Evolutionary conservation across 2,329 filamentous ascomycete genomes (phyloP).

Genomic region (Cercospora berteroae): DNA sequence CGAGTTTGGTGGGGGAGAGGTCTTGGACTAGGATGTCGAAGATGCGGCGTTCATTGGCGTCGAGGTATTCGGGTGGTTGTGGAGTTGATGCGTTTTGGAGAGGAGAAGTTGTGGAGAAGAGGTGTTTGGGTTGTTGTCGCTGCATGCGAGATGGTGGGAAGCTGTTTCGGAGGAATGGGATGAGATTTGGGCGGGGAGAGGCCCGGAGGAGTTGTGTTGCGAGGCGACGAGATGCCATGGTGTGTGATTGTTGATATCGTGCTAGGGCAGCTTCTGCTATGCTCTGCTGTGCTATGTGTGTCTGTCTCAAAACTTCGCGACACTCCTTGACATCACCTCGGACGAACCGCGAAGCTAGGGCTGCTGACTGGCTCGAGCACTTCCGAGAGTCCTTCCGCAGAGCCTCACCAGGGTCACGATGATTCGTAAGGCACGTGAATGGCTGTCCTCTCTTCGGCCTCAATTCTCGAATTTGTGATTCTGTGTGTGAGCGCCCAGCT

Average conservation of each 20-base stretch:
- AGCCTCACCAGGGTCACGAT: slow-evolving; percentile 13
- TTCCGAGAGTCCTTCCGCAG: slow-evolving; percentile 12
- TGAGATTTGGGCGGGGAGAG: neutral
- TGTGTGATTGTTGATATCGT: neutral
- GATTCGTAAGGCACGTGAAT: neutral
- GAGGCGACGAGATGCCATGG: slow-evolving; percentile 17
- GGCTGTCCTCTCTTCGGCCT: neutral
- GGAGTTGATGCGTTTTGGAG: neutral
- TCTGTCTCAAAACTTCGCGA: neutral
- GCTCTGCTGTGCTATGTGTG: neutral
- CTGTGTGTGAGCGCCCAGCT: neutral
- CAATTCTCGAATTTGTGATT: neutral
- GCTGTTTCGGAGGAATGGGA: neutral
- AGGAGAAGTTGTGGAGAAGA: neutral
- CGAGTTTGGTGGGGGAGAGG: slow-evolving; percentile 46
- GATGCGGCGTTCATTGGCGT: slow-evolving; percentile 47
- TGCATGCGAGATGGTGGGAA: neutral
- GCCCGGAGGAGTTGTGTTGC: slow-evolving; percentile 1
- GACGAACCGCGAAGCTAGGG: neutral
- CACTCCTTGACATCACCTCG: slow-evolving; percentile 15
- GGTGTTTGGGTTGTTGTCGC: neutral
- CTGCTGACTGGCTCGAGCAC: neutral
- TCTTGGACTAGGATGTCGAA: slow-evolving; percentile 48
- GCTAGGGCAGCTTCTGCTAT: neutral
- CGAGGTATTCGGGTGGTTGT: slow-evolving; percentile 47